Evolutionary conservation across 202 grass and related monocot genomes (phyloP).

Genomic region (Panicum hallii): DNA sequence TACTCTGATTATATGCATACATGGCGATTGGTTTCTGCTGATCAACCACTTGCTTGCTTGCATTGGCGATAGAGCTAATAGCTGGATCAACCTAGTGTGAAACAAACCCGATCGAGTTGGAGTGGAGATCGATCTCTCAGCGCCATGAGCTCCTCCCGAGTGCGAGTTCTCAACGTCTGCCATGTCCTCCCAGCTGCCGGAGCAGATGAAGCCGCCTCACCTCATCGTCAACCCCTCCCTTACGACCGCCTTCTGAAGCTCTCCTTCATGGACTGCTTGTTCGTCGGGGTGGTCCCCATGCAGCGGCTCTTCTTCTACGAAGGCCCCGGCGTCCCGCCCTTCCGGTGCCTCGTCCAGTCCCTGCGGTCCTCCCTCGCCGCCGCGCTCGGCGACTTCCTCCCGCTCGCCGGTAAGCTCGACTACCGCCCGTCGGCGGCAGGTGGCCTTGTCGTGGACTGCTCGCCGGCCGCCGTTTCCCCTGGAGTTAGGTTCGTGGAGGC

Average conservation of each 20-base stretch:
- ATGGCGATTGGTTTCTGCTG: too few relatives aligned
- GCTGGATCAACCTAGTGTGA: background rate
- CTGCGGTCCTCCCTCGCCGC: background rate
- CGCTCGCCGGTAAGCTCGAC: background rate
- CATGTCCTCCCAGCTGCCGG: background rate
- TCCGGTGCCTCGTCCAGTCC: background rate
- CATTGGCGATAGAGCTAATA: too few relatives aligned
- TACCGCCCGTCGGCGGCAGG: background rate
- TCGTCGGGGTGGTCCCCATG: background rate
- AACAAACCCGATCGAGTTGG: background rate
- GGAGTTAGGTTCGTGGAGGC: background rate
- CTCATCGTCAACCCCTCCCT: too few relatives aligned
- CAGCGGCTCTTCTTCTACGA: background rate
- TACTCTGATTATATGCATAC: too few relatives aligned
- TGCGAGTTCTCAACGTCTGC: background rate
- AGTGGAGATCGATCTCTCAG: background rate
- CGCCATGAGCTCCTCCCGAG: background rate
- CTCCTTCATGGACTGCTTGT: background rate
- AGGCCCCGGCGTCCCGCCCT: background rate
- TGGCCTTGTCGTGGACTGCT: background rate
- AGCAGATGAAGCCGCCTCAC: background rate
- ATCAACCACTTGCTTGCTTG: too few relatives aligned
- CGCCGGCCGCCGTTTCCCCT: background rate
- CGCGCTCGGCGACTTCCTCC: background rate
- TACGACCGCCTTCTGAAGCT: background rate